phyloP scores from a whole-genome alignment of 2,329 filamentous ascomycete species.

The Onygenales sp. region DNA sequence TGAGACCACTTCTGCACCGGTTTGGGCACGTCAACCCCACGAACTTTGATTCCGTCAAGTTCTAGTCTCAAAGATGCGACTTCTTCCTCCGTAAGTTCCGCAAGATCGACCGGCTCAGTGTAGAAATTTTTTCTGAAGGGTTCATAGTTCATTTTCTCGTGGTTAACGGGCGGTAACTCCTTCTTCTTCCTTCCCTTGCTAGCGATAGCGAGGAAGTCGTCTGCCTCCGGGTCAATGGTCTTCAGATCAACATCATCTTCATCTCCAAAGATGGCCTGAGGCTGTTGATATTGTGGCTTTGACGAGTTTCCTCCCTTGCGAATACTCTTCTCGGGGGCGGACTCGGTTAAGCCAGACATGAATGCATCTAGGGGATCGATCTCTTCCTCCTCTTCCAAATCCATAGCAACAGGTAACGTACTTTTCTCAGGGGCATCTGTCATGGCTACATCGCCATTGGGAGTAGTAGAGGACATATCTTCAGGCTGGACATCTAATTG shows the following conservation, averaged over 20 bases:
- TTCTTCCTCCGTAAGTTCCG: slow-evolving; percentile 75
- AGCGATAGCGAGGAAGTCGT: slow-evolving; percentile 54
- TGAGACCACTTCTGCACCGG: slow-evolving; percentile 96
- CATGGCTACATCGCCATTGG: slow-evolving; percentile 35
- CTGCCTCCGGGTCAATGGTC: slow-evolving; percentile 52
- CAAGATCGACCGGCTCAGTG: slow-evolving; percentile 75
- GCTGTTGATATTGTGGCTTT: slow-evolving; percentile 52
- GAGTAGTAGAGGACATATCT: slow-evolving; percentile 24
- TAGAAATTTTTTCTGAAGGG: slow-evolving; percentile 92
- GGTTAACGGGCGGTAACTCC: slow-evolving; percentile 81
- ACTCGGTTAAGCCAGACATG: slow-evolving; percentile 63
- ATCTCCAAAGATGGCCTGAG: slow-evolving; percentile 81
- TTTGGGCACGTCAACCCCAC: slow-evolving; percentile 78
- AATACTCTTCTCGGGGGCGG: slow-evolving; percentile 35
- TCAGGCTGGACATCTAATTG: slow-evolving; percentile 23
- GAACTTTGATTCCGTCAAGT: slow-evolving; percentile 90
- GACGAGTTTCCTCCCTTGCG: slow-evolving; percentile 22
- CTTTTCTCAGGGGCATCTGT: slow-evolving; percentile 28
- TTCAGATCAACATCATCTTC: slow-evolving; percentile 61
- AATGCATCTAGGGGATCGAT: slow-evolving; percentile 93
- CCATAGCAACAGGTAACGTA: slow-evolving; percentile 25
- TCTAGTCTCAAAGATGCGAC: slow-evolving; percentile 72
- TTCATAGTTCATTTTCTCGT: slow-evolving; percentile 75
- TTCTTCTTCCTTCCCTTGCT: slow-evolving; percentile 77
- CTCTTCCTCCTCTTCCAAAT: slow-evolving; percentile 53